Evolutionary conservation across 805 yeast species (phyloP), one percentile per base, ranked within the genome.

Genomic region (Candida qinlingensis): DNA sequence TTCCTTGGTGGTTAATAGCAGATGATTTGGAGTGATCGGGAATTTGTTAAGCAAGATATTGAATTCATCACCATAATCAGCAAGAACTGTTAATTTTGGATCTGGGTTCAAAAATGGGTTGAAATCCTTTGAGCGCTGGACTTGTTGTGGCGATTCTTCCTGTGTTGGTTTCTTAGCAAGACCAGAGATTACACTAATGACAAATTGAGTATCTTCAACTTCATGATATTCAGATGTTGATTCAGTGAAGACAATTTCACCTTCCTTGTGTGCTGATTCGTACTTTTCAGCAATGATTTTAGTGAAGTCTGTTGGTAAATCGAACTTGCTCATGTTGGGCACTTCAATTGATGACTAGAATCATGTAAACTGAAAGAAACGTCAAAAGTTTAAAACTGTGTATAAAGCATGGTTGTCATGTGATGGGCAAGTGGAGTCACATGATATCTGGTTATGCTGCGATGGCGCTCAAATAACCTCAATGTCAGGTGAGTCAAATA

Each of bases 81-180:
- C 74, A 28, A 79, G 57, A 7, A 91, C 74, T 0, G 89, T 79
- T 40, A 91, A 69, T 50, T 80, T 83, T 5, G 86, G 86, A 56
- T 87, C 96, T 0, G 96, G 92, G 25, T 80, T 76, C 43, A 76
- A 75, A 68, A 94, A 92, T 3, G 98, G 98, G 59, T 89, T 80
- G 47, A 68, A 66, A 25, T 63, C 64, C 47, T 66, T 61, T 7
- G 65, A 65, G 33, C 69, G 56, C 29, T 60, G 48, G 6, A 72
- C 48, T 46, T 63, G 60, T n/a, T 59, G 64, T 11, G 67, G 62
- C 4, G 58, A 54, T 13, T 64, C 61, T 28, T 64, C 69, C 13
- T 62, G 62, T 29, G 72, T 73, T 36, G 76, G 75, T 47, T 72
- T 72, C 37, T 59, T 57, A 9, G 60, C 58, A 37, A 70, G 46